These are phyloP conservation scores for Fereydounia khargensis DNA, from an alignment of 1,284 basidiomycete genomes.

Conservation along the genomic window DNA sequence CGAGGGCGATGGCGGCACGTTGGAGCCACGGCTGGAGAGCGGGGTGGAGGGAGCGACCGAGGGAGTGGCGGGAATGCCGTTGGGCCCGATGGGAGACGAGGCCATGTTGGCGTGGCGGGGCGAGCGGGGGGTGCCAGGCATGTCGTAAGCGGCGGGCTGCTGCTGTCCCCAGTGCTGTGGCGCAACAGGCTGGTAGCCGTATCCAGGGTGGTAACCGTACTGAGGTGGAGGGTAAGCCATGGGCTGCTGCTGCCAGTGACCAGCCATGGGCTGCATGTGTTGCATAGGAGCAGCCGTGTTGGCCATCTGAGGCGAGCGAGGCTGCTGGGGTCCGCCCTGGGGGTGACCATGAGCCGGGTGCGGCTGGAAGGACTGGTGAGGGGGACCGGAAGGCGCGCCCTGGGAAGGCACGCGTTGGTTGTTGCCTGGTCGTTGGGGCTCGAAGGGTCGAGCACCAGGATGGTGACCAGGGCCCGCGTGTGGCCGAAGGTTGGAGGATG, in stretches of 20 bases:
- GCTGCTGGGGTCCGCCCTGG: constrained; percentile 34
- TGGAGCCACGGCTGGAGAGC: constrained; percentile 16
- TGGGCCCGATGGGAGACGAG: constrained; percentile 45
- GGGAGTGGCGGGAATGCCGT: constrained; percentile 38
- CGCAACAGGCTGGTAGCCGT: constrained; percentile 37
- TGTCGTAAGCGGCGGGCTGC: constrained; percentile 31
- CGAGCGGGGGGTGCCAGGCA: constrained; percentile 43
- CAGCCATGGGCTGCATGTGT: constrained; percentile 41
- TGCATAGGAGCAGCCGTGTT: constrained; percentile 43
- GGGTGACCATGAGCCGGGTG: constrained; percentile 18
- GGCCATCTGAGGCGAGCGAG: constrained; percentile 44
- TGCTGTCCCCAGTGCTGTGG: constrained; percentile 23
- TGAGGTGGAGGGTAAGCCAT: constrained; percentile 32
- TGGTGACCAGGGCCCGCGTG: constrained; percentile 30
- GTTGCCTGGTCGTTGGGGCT: constrained; percentile 33
- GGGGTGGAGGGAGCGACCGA: constrained; percentile 35
- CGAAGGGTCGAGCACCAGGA: constrained; percentile 31
- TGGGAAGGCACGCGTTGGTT: constrained; percentile 20
- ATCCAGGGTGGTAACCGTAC: constrained; percentile 43
- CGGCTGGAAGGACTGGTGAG: constrained; percentile 25
- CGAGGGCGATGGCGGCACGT: constrained; percentile 34
- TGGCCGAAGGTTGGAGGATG: constrained; percentile 36
- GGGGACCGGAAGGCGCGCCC: too few relatives aligned
- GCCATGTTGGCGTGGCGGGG: constrained; percentile 43
- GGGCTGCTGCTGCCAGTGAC: constrained; percentile 36